A percentile compares a stretch with the other conserved stretches of the same genome.
These are phyloP conservation scores for Westerdykella aurantiaca DNA, from an alignment of 2,329 filamentous ascomycete species.

Conservation along the genomic window DNA sequence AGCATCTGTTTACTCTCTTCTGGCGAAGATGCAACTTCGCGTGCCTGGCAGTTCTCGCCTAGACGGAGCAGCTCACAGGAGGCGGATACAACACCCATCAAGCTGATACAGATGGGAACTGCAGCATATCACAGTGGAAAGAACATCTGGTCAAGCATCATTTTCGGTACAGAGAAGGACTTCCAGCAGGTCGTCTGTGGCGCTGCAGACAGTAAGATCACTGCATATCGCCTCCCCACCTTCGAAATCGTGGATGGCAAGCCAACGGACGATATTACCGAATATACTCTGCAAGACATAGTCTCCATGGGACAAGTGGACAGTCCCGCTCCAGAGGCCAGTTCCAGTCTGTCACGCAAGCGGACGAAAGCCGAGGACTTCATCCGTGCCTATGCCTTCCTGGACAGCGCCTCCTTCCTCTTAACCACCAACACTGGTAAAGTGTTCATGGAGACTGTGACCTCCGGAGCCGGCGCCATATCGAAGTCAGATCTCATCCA, in stretches of 20 bases:
- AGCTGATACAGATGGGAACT: slow-evolving; percentile 50
- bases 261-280: slow-evolving; percentile 1
- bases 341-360: slow-evolving; percentile 5
- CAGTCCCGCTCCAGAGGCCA: not conserved
- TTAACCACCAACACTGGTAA: slow-evolving; percentile 55
- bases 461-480: slow-evolving; percentile 5
- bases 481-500: slow-evolving; percentile 24
- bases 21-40: slow-evolving; percentile 75
- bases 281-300: slow-evolving; percentile 26
- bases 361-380: slow-evolving; percentile 27
- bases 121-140: slow-evolving; percentile 73
- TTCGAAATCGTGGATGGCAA: slow-evolving; percentile 2
- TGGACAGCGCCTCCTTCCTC: slow-evolving; percentile 50
- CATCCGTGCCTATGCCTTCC: slow-evolving; percentile 60
- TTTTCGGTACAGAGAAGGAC: slow-evolving; percentile 4
- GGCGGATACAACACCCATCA: slow-evolving; percentile 11
- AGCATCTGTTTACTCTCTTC: slow-evolving; percentile 59
- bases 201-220: slow-evolving; percentile 71
- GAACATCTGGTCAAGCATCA: slow-evolving; percentile 69
- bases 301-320: slow-evolving; percentile 8
- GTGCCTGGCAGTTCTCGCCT: slow-evolving; percentile 55
- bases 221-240: slow-evolving; percentile 12
- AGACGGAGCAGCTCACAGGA: slow-evolving; percentile 1
- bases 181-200: slow-evolving; percentile 44
- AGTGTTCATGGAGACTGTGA: slow-evolving; percentile 43